Conservation (phyloP, 2,329 filamentous ascomycete genomes). For the Byssothecium circinans region DNA sequence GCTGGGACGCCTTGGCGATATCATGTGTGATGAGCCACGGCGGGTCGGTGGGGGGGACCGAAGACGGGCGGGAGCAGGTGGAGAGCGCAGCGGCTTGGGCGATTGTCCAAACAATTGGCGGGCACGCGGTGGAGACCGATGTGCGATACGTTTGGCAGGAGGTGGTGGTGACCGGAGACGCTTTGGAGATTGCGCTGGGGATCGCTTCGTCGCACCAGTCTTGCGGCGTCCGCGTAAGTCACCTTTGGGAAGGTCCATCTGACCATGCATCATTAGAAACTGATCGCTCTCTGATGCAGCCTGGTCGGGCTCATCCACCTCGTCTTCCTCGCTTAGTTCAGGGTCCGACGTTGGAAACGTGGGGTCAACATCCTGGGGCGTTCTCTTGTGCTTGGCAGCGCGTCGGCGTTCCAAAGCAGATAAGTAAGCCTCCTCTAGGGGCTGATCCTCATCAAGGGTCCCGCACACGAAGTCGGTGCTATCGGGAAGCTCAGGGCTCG, state of each 20-base stretch:
- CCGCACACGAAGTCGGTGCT: constrained; percentile 99
- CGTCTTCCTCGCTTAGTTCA: constrained; percentile 77
- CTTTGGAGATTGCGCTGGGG: constrained; percentile 61
- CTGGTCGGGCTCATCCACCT: constrained; percentile 55
- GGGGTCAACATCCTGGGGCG: constrained; percentile 89
- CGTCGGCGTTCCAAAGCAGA: constrained; percentile 80
- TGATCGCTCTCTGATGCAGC: constrained; percentile 63
- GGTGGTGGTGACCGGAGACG: constrained; percentile 60
- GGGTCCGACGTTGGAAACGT: constrained; percentile 95
- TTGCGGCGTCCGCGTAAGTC: constrained; percentile 42
- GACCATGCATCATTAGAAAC: constrained; percentile 69
- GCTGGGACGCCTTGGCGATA: constrained; percentile 43
- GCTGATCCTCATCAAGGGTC: constrained; percentile 91
- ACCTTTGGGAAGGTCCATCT: constrained; percentile 68
- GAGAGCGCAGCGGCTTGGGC: constrained; percentile 61
- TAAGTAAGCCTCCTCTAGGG: constrained; percentile 90
- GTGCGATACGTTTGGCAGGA: constrained; percentile 39
- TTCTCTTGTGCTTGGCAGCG: constrained; percentile 75
- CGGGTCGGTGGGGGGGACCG: constrained; percentile 70
- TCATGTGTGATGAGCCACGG: constrained; percentile 45
- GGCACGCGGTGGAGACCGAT: constrained; percentile 46
- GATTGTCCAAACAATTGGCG: constrained; percentile 69
- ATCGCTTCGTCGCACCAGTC: constrained; percentile 33
- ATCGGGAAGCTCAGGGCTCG: constrained; percentile 83
- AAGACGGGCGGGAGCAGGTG: constrained; percentile 41